Evolutionary conservation across 2,329 filamentous ascomycete genomes (phyloP), one percentile per base, ranked within the genome.

Genomic region (Trichothecium sympodiale): DNA sequence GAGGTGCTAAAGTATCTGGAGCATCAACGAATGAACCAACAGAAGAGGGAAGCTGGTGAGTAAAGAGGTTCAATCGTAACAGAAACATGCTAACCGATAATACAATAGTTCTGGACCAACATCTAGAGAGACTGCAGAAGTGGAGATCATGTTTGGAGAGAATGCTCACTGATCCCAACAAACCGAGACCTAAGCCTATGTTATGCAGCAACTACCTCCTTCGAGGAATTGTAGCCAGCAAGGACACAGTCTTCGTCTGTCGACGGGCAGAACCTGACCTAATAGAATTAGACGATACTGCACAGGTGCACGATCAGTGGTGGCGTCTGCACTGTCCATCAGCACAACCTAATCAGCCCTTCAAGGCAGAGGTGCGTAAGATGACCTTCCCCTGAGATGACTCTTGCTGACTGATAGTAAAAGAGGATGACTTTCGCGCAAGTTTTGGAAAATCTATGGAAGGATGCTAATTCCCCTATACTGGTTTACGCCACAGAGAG

Each of bases 401-500:
- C 17, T 35, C n/a, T 28, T 16, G 17, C n/a, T 38, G 33, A 15
- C 39, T 51, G 38, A 56, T 39, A 27, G 8, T 12, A 26, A 26
- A 40, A 75, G 70, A 70, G 64, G 60, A 58, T 64, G 3, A 59
- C 60, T 4, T 46, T 62, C 16, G 61, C 67, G 28, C 55, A 59
- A 25, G 61, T 71, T 17, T 51, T 70, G 3, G 48, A 56, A 33
- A 60, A 63, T 8, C 59, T 70, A 15, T 68, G 63, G 52, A 54
- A 57, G 7, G 67, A 71, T 33, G 63, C 62, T 8, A 68, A 64
- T 37, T 60, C 55, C 14, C 62, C 65, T 0, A 45, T 72, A 14
- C 46, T 76, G 3, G 53, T 76, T 4, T 76, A 75, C 44, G 71
- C 71, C 16, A 69, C 67, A 4, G 67, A 74, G 40, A 51, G 55